Evolutionary conservation across 179 eudicot genomes (phyloP).

Genomic region (Heliamphora pulchella): DNA sequence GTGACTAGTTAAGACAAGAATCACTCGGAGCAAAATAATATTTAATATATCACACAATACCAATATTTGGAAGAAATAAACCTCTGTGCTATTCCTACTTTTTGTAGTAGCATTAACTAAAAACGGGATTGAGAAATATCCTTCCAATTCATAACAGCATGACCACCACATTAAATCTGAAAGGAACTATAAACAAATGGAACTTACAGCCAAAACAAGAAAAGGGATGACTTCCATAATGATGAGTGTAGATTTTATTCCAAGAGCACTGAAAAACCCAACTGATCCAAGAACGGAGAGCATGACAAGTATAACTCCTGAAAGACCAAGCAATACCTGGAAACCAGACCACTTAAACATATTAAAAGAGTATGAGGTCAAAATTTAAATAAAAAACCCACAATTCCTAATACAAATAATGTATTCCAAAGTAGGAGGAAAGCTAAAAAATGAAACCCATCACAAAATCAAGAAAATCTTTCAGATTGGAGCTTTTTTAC

Average conservation of each 20-base stretch:
- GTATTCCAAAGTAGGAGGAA: slow-evolving; percentile 3
- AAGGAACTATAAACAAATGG: background rate
- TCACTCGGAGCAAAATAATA: background rate
- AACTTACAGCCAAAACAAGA: slow-evolving; percentile 96
- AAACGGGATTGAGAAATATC: background rate
- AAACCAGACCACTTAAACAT: slow-evolving; percentile 14
- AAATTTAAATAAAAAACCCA: background rate
- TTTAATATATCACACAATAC: background rate
- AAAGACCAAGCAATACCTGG: slow-evolving; percentile 88
- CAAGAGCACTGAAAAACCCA: slow-evolving; percentile 96
- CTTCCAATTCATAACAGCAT: background rate
- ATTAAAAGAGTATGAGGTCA: background rate
- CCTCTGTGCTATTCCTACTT: background rate
- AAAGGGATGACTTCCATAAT: slow-evolving; percentile 99
- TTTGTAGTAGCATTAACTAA: background rate
- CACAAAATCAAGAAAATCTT: slow-evolving; percentile 5
- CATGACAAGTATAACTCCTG: slow-evolving; percentile 92
- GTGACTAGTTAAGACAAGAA: background rate
- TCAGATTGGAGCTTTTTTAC: background rate
- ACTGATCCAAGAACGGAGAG: slow-evolving; percentile 96
- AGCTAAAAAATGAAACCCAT: background rate
- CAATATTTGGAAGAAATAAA: background rate
- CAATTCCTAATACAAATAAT: background rate
- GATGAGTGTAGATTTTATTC: slow-evolving; percentile 94
- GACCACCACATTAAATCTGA: background rate